Conservation (phyloP, 495 filamentous ascomycete species). For the Cenococcum geophilum region DNA sequence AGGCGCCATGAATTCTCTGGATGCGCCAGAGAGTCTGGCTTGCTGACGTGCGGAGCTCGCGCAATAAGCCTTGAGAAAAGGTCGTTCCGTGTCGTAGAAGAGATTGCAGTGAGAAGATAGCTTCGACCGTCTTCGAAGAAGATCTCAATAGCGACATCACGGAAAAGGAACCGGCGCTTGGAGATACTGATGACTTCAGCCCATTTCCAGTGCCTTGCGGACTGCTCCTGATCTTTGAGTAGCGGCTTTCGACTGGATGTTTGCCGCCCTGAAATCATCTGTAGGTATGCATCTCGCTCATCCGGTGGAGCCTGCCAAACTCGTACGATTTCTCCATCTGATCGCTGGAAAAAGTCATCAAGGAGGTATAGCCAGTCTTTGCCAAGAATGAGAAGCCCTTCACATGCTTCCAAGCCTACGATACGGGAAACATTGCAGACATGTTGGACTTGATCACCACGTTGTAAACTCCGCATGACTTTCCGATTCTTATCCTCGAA, state of each 20-base stretch:
- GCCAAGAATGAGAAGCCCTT: slow-evolving; percentile 89
- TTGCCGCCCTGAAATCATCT: slow-evolving; percentile 69
- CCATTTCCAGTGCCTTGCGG: slow-evolving; percentile 88
- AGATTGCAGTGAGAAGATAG: slow-evolving; percentile 81
- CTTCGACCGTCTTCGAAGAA: slow-evolving; percentile 97
- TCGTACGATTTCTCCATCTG: slow-evolving; percentile 92
- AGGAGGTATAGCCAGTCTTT: slow-evolving; percentile 89
- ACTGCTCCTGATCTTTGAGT: slow-evolving; percentile 56
- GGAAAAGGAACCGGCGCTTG: slow-evolving; percentile 89
- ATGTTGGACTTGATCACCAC: slow-evolving; percentile 85
- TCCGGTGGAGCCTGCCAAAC: slow-evolving; percentile 89
- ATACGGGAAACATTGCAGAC: slow-evolving; percentile 94
- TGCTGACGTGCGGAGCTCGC: slow-evolving; percentile 72
- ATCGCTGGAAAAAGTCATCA: slow-evolving; percentile 88
- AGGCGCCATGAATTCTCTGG: slow-evolving; percentile 78
- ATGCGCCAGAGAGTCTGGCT: slow-evolving; percentile 43
- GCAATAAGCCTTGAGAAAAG: slow-evolving; percentile 64
- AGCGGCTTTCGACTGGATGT: slow-evolving; percentile 53
- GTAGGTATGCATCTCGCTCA: slow-evolving; percentile 90
- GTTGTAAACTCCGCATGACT: slow-evolving; percentile 89
- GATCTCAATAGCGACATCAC: slow-evolving; percentile 89
- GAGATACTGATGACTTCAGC: slow-evolving; percentile 93
- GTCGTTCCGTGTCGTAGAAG: slow-evolving; percentile 64
- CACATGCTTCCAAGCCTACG: slow-evolving; percentile 82
- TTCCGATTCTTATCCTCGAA: slow-evolving; percentile 97